These are phyloP conservation scores for Apiospora hydei DNA, from an alignment of 2,329 filamentous ascomycete genomes.

Conservation along the genomic window DNA sequence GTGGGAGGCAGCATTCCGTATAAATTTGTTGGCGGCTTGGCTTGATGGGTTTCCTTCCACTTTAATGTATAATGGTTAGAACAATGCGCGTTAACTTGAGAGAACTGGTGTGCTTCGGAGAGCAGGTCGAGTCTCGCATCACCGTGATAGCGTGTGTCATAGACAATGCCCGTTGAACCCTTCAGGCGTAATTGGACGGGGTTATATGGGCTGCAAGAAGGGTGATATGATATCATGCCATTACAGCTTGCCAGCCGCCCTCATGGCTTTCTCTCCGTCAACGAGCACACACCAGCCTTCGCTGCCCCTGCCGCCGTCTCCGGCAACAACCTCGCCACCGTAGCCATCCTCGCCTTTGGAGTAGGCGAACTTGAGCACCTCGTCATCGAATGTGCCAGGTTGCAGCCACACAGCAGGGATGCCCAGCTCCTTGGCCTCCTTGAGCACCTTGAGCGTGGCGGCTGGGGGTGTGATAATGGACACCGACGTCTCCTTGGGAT, in stretches of 20 bases:
- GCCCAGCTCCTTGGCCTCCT: constrained; percentile 78
- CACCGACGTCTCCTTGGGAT: constrained; percentile 75
- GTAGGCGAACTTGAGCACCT: constrained; percentile 73
- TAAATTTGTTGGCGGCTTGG: neutral
- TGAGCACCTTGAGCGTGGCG: constrained; percentile 76
- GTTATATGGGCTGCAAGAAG: neutral
- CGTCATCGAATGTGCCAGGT: constrained; percentile 85
- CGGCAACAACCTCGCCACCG: constrained; percentile 70
- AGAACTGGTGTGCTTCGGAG: neutral
- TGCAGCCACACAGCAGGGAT: constrained; percentile 86
- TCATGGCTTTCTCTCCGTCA: constrained; percentile 74
- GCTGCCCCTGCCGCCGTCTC: constrained; percentile 66
- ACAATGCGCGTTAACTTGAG: neutral
- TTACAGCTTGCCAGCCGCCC: constrained; percentile 60
- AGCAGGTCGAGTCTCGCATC: neutral
- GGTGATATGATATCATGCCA: neutral
- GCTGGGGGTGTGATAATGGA: constrained; percentile 88
- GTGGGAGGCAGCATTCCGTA: neutral
- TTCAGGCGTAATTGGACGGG: neutral
- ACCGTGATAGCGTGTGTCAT: neutral
- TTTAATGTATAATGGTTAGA: constrained; percentile 15
- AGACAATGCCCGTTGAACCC: neutral
- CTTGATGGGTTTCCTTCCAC: neutral
- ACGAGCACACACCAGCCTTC: constrained; percentile 91
- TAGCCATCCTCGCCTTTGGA: constrained; percentile 56